Conservation (phyloP, 164 flowering plant species). For the Piper betle region DNA sequence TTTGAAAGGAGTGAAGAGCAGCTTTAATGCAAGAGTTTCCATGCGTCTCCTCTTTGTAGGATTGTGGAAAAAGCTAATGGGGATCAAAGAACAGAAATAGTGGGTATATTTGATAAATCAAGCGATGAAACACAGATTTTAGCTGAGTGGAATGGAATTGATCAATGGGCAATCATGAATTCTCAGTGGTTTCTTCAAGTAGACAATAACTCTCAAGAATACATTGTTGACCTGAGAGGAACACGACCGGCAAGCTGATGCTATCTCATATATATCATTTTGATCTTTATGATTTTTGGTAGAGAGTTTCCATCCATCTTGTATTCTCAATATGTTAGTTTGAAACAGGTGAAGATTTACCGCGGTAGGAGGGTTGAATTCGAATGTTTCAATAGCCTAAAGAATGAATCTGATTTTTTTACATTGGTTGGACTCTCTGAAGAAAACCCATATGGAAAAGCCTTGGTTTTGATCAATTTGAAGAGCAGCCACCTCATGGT, state of each 20-base stretch:
- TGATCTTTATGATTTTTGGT: too few relatives aligned
- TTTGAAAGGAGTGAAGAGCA: neutral
- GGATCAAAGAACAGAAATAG: conserved; percentile 31
- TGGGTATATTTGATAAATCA: conserved; percentile 29
- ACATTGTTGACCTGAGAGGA: conserved; percentile 51
- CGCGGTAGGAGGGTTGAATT: conserved; percentile 69
- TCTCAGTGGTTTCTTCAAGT: conserved; percentile 37
- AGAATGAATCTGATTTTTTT: conserved; percentile 40
- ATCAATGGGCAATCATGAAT: conserved; percentile 42
- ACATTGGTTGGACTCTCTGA: conserved; percentile 66
- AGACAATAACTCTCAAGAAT: conserved; percentile 22
- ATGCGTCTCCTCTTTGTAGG: conserved; percentile 18
- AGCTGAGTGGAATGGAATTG: conserved; percentile 35
- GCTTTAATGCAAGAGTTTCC: neutral
- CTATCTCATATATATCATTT: too few relatives aligned
- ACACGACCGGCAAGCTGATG: conserved; percentile 30
- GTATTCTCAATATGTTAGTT: neutral
- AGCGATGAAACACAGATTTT: conserved; percentile 32
- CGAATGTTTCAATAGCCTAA: conserved; percentile 37
- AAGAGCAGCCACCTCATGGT: conserved; percentile 61
- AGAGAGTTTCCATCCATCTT: neutral
- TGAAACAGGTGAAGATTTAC: conserved; percentile 49
- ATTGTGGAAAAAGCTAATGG: conserved; percentile 17
- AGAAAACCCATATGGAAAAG: conserved; percentile 72
- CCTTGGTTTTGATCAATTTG: conserved; percentile 61